phyloP scores from a whole-genome alignment of 805 yeast species.

The Cyberlindnera galapagoensis region DNA sequence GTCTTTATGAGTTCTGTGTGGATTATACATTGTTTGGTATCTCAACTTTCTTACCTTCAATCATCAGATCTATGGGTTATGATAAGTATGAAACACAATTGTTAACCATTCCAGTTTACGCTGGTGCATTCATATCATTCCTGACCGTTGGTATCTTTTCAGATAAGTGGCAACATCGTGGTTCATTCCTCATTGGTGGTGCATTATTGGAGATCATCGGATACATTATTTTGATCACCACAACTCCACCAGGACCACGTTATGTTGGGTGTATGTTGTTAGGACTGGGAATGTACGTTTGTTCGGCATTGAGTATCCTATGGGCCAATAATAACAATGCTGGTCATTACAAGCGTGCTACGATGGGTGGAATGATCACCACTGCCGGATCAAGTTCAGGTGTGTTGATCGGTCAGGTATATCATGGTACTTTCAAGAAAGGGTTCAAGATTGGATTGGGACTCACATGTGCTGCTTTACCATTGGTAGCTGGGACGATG shows the following conservation, averaged over 20 bases:
- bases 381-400: constrained; percentile 32
- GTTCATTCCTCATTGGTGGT: constrained; percentile 30
- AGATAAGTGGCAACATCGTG: constrained; percentile 28
- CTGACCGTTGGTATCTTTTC: constrained; percentile 27
- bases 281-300: constrained; percentile 33
- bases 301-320: constrained; percentile 32
- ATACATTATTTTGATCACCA: constrained; percentile 27
- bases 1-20: constrained; percentile 38
- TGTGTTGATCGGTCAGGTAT: constrained; percentile 32
- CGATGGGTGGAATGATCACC: constrained; percentile 31
- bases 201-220: constrained; percentile 28
- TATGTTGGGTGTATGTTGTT: constrained; percentile 33
- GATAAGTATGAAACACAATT: constrained; percentile 34
- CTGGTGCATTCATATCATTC: constrained; percentile 28
- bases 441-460: constrained; percentile 24
- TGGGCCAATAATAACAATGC: constrained; percentile 36
- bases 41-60: constrained; percentile 39
- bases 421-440: constrained; percentile 27
- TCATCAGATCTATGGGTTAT: constrained; percentile 38
- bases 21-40: constrained; percentile 38
- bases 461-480: constrained; percentile 19
- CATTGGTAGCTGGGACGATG: constrained; percentile 15
- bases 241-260: constrained; percentile 28
- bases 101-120: constrained; percentile 38
- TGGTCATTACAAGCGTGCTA: constrained; percentile 34